Evolutionary conservation across 352 stramenopile genomes (phyloP).

Genomic region (Phytophthora hybrid): DNA sequence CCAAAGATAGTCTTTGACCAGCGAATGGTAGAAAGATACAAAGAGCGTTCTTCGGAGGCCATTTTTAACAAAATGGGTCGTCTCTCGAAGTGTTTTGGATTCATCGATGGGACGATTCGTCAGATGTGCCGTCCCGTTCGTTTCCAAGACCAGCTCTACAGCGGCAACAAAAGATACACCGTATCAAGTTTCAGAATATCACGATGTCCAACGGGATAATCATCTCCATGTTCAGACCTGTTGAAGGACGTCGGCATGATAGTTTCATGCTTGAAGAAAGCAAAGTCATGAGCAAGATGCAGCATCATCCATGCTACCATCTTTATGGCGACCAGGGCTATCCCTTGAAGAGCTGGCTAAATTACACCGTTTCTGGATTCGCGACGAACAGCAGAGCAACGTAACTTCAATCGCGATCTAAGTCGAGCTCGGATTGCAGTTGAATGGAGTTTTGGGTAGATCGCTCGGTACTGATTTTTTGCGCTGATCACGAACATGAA

Average conservation of each 20-base stretch:
- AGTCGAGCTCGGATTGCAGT: too few species aligned
- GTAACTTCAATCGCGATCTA: too few species aligned
- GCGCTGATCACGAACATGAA: too few species aligned
- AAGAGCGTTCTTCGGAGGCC: not conserved
- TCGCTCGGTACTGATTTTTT: too few species aligned
- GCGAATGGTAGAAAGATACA: conserved; percentile 8
- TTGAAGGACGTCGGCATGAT: conserved; percentile 12
- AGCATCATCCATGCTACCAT: too few species aligned
- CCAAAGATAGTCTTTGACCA: conserved; percentile 16
- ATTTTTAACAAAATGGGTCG: conserved; percentile 14
- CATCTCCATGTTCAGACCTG: not conserved
- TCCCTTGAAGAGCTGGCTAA: too few species aligned
- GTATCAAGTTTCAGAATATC: conserved; percentile 19
- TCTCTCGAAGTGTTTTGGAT: conserved; percentile 1
- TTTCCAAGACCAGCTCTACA: conserved; percentile 8
- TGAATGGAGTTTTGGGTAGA: too few species aligned
- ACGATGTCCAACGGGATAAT: conserved; percentile 9
- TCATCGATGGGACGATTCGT: conserved; percentile 17
- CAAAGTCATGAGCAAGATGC: too few species aligned
- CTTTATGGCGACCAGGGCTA: too few species aligned
- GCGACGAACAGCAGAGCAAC: too few species aligned
- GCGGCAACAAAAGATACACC: conserved; percentile 17
- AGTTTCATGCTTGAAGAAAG: conserved; percentile 4
- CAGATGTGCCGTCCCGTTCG: conserved; percentile 9
- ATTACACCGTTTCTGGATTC: too few species aligned